Evolutionary conservation across 345 rosid species (phyloP).

Genomic region (Pistacia vera): DNA sequence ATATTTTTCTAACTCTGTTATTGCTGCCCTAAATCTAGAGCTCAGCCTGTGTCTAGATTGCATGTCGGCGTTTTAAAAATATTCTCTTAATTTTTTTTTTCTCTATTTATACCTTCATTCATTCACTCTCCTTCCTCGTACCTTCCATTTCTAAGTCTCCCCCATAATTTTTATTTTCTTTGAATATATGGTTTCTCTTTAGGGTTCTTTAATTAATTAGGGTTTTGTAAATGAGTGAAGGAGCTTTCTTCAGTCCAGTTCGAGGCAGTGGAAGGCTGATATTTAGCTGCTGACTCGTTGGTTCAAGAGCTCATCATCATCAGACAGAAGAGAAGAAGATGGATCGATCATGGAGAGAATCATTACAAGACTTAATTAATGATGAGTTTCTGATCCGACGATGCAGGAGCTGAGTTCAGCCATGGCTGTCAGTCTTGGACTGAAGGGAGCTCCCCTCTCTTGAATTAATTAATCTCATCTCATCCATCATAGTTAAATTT

Average conservation of each 20-base stretch:
- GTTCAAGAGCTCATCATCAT: slow-evolving; percentile 39
- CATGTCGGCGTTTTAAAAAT: neutral
- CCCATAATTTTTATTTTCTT: too few relatives aligned
- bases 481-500: neutral
- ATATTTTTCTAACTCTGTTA: neutral
- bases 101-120: slow-evolving; percentile 9
- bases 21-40: slow-evolving; percentile 10
- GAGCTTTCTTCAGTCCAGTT: slow-evolving; percentile 53
- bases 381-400: slow-evolving; percentile 48
- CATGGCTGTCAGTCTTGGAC: slow-evolving; percentile 50
- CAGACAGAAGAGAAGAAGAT: too few relatives aligned
- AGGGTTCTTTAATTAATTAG: neutral
- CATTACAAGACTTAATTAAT: too few relatives aligned
- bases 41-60: slow-evolving; percentile 17
- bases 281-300: slow-evolving; percentile 55
- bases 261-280: slow-evolving; percentile 29
- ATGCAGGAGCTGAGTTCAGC: slow-evolving; percentile 46
- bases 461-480: neutral
- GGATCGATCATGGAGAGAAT: too few relatives aligned
- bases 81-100: neutral
- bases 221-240: slow-evolving; percentile 3
- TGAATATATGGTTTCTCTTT: neutral
- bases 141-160: neutral
- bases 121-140: slow-evolving; percentile 2
- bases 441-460: slow-evolving; percentile 59